phyloP scores from a whole-genome alignment of 164 flowering plant genomes.

The Amborella trichopoda region DNA sequence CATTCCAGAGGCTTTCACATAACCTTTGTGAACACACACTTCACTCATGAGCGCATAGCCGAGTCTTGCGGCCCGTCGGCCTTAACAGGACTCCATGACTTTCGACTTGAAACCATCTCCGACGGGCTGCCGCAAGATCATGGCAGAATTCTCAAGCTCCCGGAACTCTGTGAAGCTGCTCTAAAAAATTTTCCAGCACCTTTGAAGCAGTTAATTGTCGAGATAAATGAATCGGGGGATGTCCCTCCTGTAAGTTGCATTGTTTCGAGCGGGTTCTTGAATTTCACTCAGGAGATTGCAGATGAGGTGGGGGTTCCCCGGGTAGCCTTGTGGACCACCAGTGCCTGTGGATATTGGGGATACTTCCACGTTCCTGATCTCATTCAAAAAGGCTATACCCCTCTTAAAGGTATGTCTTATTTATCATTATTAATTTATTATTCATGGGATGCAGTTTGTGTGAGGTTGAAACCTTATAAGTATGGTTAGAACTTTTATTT shows the following conservation, averaged over 20 bases:
- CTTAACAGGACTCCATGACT: constrained; percentile 12
- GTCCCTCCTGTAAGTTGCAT: constrained; percentile 31
- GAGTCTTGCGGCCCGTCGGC: constrained; percentile 15
- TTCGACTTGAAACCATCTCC: constrained; percentile 17
- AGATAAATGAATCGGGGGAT: constrained; percentile 12
- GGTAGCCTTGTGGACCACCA: constrained; percentile 29
- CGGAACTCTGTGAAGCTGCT: constrained; percentile 12
- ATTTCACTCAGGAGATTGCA: constrained; percentile 32
- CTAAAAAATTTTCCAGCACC: constrained; percentile 11
- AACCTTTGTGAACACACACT: constrained; percentile 33
- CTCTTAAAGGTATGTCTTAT: constrained; percentile 54
- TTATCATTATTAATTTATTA: too few species aligned
- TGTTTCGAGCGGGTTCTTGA: constrained; percentile 38
- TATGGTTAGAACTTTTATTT: too few species aligned
- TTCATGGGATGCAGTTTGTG: too few species aligned
- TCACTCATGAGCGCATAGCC: constrained; percentile 25
- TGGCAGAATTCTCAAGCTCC: too few species aligned
- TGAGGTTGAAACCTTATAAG: too few species aligned
- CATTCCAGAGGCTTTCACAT: too few species aligned
- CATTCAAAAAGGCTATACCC: constrained; percentile 18
- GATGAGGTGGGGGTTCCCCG: constrained; percentile 27
- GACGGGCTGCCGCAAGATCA: constrained; percentile 26
- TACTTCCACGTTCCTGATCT: constrained; percentile 20
- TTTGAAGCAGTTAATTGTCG: not conserved
- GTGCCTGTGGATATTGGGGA: constrained; percentile 43